phyloP scores from a whole-genome alignment of 2,329 filamentous ascomycete genomes.

The Venturiaceae sp. region DNA sequence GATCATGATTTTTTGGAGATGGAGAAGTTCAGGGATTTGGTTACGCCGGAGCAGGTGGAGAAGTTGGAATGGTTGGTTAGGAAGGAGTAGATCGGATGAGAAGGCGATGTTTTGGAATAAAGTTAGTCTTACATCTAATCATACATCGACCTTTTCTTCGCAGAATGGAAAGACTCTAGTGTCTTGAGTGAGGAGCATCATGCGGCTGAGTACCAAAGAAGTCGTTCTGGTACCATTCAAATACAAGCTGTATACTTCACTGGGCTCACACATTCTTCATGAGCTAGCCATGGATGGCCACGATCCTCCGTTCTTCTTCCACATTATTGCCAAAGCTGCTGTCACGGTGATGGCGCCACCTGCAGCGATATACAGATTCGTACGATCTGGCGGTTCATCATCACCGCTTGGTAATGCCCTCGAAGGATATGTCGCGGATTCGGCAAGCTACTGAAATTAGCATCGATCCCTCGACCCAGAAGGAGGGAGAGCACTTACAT shows the following conservation, averaged over 20 bases:
- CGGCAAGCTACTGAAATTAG: constrained; percentile 51
- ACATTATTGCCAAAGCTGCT: constrained; percentile 50
- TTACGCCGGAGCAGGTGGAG: constrained; percentile 39
- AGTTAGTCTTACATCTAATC: too few relatives aligned
- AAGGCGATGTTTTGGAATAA: too few relatives aligned
- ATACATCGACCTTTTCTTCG: too few relatives aligned
- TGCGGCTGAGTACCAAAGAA: too few relatives aligned
- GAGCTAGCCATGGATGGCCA: too few relatives aligned
- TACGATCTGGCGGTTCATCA: constrained; percentile 74
- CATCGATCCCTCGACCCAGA: neutral
- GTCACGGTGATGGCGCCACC: constrained; percentile 57
- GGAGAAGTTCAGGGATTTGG: constrained; percentile 4
- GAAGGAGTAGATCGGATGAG: too few relatives aligned
- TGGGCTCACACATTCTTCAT: too few relatives aligned
- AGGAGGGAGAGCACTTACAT: constrained; percentile 23
- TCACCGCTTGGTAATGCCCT: constrained; percentile 83
- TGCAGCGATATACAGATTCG: constrained; percentile 75
- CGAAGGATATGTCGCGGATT: constrained; percentile 82
- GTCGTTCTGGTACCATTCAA: too few relatives aligned
- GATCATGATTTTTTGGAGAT: neutral
- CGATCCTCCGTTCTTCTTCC: constrained; percentile 33
- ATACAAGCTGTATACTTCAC: too few relatives aligned
- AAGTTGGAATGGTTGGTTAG: constrained; percentile 37
- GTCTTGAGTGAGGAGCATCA: too few relatives aligned
- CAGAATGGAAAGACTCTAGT: too few relatives aligned